A percentile compares a stretch with the other conserved stretches of the same genome.
Evolutionary conservation across 805 yeast species (phyloP).

Genomic region (Lipomyces oligophaga): DNA sequence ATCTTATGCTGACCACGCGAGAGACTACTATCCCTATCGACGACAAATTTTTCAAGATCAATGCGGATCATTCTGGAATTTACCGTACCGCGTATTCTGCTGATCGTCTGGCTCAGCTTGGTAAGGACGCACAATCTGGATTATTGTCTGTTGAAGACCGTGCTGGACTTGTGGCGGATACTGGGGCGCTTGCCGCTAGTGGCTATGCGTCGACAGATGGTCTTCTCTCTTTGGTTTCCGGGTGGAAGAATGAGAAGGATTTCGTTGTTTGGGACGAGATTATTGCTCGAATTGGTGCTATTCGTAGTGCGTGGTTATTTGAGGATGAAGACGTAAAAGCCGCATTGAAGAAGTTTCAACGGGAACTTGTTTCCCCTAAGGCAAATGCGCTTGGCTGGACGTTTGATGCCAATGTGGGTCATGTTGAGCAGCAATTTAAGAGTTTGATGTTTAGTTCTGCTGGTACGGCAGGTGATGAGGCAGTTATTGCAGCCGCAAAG

Average conservation of each 20-base stretch:
- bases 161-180: constrained; percentile 61
- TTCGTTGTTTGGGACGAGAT: constrained; percentile 57
- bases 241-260: constrained; percentile 50
- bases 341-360: constrained; percentile 45
- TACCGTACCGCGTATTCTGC: constrained; percentile 56
- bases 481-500: constrained; percentile 36
- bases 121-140: constrained; percentile 50
- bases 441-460: constrained; percentile 47
- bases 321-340: constrained; percentile 43
- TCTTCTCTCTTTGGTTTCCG: constrained; percentile 48
- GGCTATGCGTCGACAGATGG: constrained; percentile 50
- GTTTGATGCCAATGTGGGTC: constrained; percentile 53
- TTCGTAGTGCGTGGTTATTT: constrained; percentile 48
- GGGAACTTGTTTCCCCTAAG: constrained; percentile 54
- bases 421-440: constrained; percentile 63
- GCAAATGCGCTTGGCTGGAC: constrained; percentile 61
- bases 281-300: constrained; percentile 41
- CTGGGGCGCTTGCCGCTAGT: constrained; percentile 51
- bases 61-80: constrained; percentile 58
- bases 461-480: constrained; percentile 36
- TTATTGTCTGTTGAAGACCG: constrained; percentile 56
- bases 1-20: constrained; percentile 53
- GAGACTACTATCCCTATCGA: constrained; percentile 47
- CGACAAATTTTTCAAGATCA: constrained; percentile 51
- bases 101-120: constrained; percentile 51